Evolutionary conservation across 345 rosid species (phyloP).

Genomic region (Pistacia integerrima): DNA sequence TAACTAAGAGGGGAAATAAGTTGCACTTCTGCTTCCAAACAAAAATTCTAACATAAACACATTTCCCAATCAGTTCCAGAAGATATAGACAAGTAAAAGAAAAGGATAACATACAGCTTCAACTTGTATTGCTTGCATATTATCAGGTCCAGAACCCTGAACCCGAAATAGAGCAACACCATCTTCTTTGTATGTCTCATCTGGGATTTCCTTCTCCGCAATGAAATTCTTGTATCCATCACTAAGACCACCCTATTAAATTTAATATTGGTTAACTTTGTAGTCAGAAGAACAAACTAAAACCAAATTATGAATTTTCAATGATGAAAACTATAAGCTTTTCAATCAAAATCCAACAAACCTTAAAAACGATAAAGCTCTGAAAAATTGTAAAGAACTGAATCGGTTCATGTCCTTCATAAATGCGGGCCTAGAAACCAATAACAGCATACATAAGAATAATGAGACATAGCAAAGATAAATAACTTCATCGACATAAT

Average conservation of each 20-base stretch:
- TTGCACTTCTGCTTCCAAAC: not conserved
- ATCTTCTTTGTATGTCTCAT: slow-evolving; percentile 75
- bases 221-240: slow-evolving; percentile 78
- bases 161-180: slow-evolving; percentile 83
- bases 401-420: slow-evolving; percentile 91
- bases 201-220: slow-evolving; percentile 74
- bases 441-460: slow-evolving; percentile 20
- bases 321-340: slow-evolving; percentile 12
- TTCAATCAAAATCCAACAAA: slow-evolving; percentile 34
- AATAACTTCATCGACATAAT: slow-evolving; percentile 8
- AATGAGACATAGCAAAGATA: slow-evolving; percentile 2
- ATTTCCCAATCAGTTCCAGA: not conserved
- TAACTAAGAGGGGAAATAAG: not conserved
- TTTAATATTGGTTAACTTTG: slow-evolving; percentile 18
- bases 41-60: slow-evolving; percentile 1
- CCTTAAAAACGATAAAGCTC: slow-evolving; percentile 90
- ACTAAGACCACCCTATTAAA: slow-evolving; percentile 85
- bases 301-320: slow-evolving; percentile 2
- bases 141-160: slow-evolving; percentile 98
- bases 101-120: slow-evolving; percentile 66
- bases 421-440: slow-evolving; percentile 70
- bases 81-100: not conserved
- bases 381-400: slow-evolving; percentile 91
- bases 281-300: slow-evolving; percentile 3
- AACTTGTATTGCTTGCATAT: slow-evolving; percentile 99